Conservation (phyloP, 768 basidiomycete species). For the Trametes coccinea region DNA sequence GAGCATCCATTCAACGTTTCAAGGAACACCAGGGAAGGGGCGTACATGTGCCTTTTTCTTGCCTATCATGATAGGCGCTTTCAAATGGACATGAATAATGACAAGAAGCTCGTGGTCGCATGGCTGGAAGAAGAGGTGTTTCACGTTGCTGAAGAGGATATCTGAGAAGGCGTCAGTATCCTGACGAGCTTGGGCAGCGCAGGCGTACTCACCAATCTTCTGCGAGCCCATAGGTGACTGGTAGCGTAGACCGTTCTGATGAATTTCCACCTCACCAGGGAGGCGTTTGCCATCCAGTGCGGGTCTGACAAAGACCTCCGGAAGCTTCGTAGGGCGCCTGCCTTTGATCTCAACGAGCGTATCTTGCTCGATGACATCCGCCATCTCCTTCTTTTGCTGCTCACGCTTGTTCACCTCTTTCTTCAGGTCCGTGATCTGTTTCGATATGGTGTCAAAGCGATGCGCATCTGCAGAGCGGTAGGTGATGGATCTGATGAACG, state of each 20-base stretch:
- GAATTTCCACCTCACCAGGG: constrained; percentile 97
- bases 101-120: constrained; percentile 96
- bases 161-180: constrained; percentile 52
- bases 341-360: constrained; percentile 87
- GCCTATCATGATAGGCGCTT: constrained; percentile 96
- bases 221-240: constrained; percentile 84
- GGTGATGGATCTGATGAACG: constrained; percentile 92
- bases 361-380: constrained; percentile 96
- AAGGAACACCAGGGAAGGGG: constrained; percentile 10
- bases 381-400: constrained; percentile 97
- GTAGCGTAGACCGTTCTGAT: constrained; percentile 95
- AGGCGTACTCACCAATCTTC: constrained; percentile 71
- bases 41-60: constrained; percentile 95
- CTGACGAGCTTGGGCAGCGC: background rate
- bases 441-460: constrained; percentile 86
- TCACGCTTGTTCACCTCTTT: constrained; percentile 97
- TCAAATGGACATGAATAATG: constrained; percentile 91
- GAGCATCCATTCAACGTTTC: constrained; percentile 2
- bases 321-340: constrained; percentile 79
- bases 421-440: constrained; percentile 92
- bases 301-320: constrained; percentile 91
- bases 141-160: constrained; percentile 94
- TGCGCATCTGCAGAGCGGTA: constrained; percentile 89
- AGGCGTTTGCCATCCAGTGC: constrained; percentile 93
- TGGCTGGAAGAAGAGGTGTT: constrained; percentile 98